Evolutionary conservation across 345 rosid genomes (phyloP).

Genomic region (Boechera divaricarpa): DNA sequence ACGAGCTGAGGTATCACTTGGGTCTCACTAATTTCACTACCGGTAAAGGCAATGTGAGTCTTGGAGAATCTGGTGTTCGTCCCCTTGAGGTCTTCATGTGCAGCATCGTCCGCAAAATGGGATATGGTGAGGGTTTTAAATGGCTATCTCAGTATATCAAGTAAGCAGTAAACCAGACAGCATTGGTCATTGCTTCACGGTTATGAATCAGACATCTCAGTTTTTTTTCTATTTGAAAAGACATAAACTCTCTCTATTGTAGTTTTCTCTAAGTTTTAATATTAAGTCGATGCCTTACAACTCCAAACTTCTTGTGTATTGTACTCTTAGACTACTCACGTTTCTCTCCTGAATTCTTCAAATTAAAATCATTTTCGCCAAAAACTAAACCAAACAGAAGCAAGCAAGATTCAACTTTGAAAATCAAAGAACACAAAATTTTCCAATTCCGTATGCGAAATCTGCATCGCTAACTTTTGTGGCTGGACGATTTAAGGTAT

Average conservation of each 20-base stretch:
- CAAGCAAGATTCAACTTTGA: not conserved
- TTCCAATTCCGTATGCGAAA: not conserved
- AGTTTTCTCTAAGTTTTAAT: conserved; percentile 24
- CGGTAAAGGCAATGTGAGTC: conserved; percentile 65
- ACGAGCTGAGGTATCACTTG: conserved; percentile 62
- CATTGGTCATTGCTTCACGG: conserved; percentile 9
- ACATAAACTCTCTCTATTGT: conserved; percentile 4
- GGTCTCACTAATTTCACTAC: conserved; percentile 82
- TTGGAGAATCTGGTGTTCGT: conserved; percentile 56
- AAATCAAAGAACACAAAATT: not conserved
- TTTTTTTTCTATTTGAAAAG: not conserved
- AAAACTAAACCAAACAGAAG: not conserved
- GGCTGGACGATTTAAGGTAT: not conserved
- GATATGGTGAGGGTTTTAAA: conserved; percentile 79
- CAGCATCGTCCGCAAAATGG: conserved; percentile 87
- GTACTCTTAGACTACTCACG: not conserved
- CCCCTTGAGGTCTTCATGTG: conserved; percentile 86
- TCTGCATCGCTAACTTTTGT: not conserved
- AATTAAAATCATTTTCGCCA: not conserved
- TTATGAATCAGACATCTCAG: conserved; percentile 6
- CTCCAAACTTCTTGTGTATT: conserved; percentile 7
- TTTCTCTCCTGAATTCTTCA: not conserved
- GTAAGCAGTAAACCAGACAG: conserved; percentile 32
- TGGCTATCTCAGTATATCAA: conserved; percentile 83
- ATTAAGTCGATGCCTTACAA: conserved; percentile 17